phyloP scores from a whole-genome alignment of 2,329 filamentous ascomycete species.

The Scorias spongiosa region DNA sequence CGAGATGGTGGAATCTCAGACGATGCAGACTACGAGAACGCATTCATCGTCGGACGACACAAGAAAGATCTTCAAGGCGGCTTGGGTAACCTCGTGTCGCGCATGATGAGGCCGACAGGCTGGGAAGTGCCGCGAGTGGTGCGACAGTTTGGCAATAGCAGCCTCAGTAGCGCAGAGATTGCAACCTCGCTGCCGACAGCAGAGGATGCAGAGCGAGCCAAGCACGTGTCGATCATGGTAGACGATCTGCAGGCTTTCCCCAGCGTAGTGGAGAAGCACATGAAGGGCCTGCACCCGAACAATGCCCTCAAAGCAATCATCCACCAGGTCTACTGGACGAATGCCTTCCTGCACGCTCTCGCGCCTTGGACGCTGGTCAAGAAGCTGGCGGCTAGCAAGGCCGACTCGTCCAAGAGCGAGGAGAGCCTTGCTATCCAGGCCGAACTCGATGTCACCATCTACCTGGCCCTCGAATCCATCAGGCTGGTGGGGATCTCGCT shows the following conservation, averaged over 20 bases:
- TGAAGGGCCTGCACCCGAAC: slow-evolving; percentile 51
- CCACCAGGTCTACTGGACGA: slow-evolving; percentile 45
- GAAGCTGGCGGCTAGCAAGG: slow-evolving; percentile 9
- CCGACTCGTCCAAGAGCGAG: slow-evolving; percentile 17
- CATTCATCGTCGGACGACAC: slow-evolving; percentile 58
- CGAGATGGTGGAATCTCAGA: slow-evolving; percentile 60
- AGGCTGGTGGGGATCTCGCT: slow-evolving; percentile 71
- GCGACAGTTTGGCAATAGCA: neutral
- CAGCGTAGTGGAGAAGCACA: slow-evolving; percentile 33
- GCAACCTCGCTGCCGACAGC: neutral
- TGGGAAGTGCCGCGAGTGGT: slow-evolving; percentile 40
- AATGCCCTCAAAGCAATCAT: slow-evolving; percentile 51
- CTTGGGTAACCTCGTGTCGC: slow-evolving; percentile 64
- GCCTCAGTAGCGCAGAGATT: neutral
- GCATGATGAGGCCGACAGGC: slow-evolving; percentile 40
- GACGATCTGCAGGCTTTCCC: slow-evolving; percentile 10
- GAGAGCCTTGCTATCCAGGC: slow-evolving; percentile 13
- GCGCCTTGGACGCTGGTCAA: slow-evolving; percentile 53
- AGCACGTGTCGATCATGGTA: neutral
- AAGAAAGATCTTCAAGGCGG: slow-evolving; percentile 63
- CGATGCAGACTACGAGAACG: slow-evolving; percentile 77
- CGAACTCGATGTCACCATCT: slow-evolving; percentile 48
- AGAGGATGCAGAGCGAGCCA: neutral
- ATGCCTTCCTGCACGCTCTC: slow-evolving; percentile 48
- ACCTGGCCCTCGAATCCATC: slow-evolving; percentile 56